Evolutionary conservation across 2,329 filamentous ascomycete genomes (phyloP), one percentile per base, ranked within the genome.

Genomic region (Arachnomyces sp.): DNA sequence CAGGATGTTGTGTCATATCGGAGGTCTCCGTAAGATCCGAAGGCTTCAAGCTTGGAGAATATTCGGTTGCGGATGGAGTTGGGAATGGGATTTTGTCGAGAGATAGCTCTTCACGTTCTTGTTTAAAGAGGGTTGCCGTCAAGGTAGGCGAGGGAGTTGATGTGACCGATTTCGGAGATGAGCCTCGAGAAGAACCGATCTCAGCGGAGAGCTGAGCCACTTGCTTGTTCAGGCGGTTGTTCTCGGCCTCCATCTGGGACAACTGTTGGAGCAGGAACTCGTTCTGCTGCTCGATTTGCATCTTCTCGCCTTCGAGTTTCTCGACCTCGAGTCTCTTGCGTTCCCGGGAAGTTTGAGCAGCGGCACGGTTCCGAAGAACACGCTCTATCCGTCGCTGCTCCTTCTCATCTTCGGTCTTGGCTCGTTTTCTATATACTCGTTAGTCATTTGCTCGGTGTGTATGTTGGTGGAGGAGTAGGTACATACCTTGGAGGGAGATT

Each of bases 1-100:
- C 92, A 96, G 92, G 89, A 95, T 93, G 89, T 95, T 95, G 92
- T 95, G 89, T 92, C 92, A 79, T 72, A 77, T 93, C 86, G 80
- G 85, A 76, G 70, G 82, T 77, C 71, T 70, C 63, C 63, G 66
- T 64, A 60, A 66, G 62, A 61, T 58, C 61, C 51, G 60, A 60
- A 52, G 61, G 58, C 50, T 61, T 60, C 44, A 61, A 52, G 40
- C 55, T 65, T 29, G 63, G 60, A 15, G 62, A 63, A 54, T 59
- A 62, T 44, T 62, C 60, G 52, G 55, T 54, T 30, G 59, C 44
- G 39, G 62, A 61, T 4, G 61, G 61, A 31, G 61, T 60, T 1
- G 59, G 61, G 7, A 14, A 8, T 13, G 61, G 60, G 31, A 66
- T 61, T 9, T 61, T 58, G 44, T 66, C 64, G 36, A 66, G 52